Percentiles rank a stretch among this genome's conserved stretches.
Conservation (phyloP, 129 eudicot species). For the Tanacetum coccineum region DNA sequence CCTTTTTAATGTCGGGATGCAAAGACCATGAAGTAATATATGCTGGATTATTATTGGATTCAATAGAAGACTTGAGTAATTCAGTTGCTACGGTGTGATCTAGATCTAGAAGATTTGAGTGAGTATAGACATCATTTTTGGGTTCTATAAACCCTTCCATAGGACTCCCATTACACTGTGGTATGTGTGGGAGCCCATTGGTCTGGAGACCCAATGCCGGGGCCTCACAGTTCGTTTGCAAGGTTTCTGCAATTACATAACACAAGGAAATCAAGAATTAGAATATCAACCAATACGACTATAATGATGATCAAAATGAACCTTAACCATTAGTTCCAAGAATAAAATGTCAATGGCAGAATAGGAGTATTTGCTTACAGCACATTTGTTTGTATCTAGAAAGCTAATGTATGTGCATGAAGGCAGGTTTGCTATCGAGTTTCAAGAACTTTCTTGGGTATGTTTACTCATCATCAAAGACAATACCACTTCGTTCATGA, state of each 20-base stretch:
- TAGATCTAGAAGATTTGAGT: conserved; percentile 37
- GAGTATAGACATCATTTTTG: conserved; percentile 35
- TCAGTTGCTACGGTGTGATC: conserved; percentile 28
- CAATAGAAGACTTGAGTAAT: conserved; percentile 38
- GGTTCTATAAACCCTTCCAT: conserved; percentile 43
- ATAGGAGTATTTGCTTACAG: too few relatives aligned
- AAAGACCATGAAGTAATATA: conserved; percentile 40
- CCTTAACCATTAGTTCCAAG: background rate
- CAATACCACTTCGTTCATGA: too few relatives aligned
- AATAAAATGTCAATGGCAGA: background rate
- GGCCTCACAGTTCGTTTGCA: conserved; percentile 68
- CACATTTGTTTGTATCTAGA: too few relatives aligned
- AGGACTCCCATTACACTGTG: conserved; percentile 36
- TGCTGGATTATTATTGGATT: conserved; percentile 31
- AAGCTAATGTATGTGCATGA: too few relatives aligned
- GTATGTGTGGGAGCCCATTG: conserved; percentile 38
- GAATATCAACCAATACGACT: background rate
- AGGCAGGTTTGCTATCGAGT: too few relatives aligned
- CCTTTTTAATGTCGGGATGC: conserved; percentile 39
- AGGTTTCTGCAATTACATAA: conserved; percentile 39
- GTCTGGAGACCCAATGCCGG: conserved; percentile 52
- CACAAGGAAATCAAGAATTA: background rate
- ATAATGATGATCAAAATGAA: background rate
- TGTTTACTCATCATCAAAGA: too few relatives aligned
- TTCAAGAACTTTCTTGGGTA: too few relatives aligned